Percentiles rank a stretch among this genome's conserved stretches.
phyloP scores from a whole-genome alignment of 129 eudicot species.

The sunflower (Helianthus annuus) region DNA sequence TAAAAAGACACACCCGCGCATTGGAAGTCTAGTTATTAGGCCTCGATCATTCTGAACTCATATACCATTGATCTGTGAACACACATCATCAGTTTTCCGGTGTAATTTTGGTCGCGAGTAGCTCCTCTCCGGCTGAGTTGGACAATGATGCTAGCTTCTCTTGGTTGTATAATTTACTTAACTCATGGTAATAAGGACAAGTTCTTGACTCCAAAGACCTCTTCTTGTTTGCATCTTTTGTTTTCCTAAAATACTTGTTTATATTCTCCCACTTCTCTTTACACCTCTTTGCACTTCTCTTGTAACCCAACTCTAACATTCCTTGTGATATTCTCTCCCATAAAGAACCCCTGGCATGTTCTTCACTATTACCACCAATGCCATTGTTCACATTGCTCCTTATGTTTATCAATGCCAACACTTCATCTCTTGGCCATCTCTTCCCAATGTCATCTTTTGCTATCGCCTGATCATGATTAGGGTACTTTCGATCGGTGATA shows the following conservation, averaged over 20 bases:
- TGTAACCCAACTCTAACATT: conserved; percentile 75
- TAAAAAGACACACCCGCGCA: conserved; percentile 14
- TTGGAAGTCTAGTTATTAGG: conserved; percentile 22
- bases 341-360: conserved; percentile 44
- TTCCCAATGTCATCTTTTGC: conserved; percentile 53
- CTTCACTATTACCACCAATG: conserved; percentile 1
- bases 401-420: conserved; percentile 71
- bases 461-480: conserved; percentile 15
- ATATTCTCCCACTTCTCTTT: conserved; percentile 98
- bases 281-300: conserved; percentile 87
- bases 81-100: conserved; percentile 15
- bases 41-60: conserved; percentile 1
- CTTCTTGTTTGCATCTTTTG: conserved; percentile 77
- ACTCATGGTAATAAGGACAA: conserved; percentile 82
- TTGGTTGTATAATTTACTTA: conserved; percentile 64
- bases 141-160: conserved; percentile 36
- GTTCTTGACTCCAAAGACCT: conserved; percentile 82
- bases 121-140: conserved; percentile 22
- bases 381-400: conserved; percentile 50
- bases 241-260: conserved; percentile 80
- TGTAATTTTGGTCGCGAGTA: neutral
- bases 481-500: conserved; percentile 2
- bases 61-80: conserved; percentile 6
- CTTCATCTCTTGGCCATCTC: conserved; percentile 93
- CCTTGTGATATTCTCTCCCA: conserved; percentile 86